A percentile compares a stretch with the other conserved stretches of the same genome.
phyloP scores from a whole-genome alignment of 352 stramenopile genomes.

The Pythium brachiatum region DNA sequence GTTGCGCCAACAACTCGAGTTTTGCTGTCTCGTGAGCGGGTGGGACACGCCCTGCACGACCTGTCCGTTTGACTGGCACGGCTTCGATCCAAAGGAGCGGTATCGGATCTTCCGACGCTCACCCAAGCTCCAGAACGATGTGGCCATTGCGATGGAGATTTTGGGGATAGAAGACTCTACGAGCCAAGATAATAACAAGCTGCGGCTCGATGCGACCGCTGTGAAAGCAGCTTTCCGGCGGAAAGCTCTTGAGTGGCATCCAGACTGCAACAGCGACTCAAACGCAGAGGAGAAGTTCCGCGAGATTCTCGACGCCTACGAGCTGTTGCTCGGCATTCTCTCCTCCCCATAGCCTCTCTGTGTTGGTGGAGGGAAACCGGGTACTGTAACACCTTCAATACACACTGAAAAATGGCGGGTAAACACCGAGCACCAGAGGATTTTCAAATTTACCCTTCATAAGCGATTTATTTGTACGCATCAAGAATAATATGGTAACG shows the following conservation, averaged over 20 bases:
- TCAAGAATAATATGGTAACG: not conserved
- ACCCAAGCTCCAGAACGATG: not conserved
- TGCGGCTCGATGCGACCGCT: slow-evolving; percentile 12
- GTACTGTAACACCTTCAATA: slow-evolving; percentile 3
- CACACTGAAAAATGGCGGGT: slow-evolving; percentile 21
- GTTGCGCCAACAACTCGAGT: slow-evolving; percentile 57
- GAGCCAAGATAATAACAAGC: not conserved
- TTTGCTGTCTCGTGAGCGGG: slow-evolving; percentile 66
- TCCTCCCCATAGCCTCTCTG: slow-evolving; percentile 1
- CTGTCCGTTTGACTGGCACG: slow-evolving; percentile 68
- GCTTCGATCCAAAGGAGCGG: slow-evolving; percentile 54
- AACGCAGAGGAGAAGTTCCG: slow-evolving; percentile 83
- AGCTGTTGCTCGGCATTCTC: slow-evolving; percentile 58
- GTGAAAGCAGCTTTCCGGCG: slow-evolving; percentile 62
- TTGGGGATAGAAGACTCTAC: slow-evolving; percentile 5
- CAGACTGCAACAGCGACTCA: slow-evolving; percentile 88
- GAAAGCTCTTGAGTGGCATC: slow-evolving; percentile 89
- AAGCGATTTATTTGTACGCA: not conserved
- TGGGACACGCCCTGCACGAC: slow-evolving; percentile 60
- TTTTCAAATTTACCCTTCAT: not conserved
- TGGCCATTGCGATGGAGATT: slow-evolving; percentile 14
- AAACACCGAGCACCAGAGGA: slow-evolving; percentile 12
- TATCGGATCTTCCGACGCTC: slow-evolving; percentile 19
- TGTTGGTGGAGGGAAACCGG: not conserved
- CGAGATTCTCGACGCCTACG: slow-evolving; percentile 84